These are phyloP conservation scores for Beta lomatogona DNA, from an alignment of 179 eudicot species.

Conservation along the genomic window DNA sequence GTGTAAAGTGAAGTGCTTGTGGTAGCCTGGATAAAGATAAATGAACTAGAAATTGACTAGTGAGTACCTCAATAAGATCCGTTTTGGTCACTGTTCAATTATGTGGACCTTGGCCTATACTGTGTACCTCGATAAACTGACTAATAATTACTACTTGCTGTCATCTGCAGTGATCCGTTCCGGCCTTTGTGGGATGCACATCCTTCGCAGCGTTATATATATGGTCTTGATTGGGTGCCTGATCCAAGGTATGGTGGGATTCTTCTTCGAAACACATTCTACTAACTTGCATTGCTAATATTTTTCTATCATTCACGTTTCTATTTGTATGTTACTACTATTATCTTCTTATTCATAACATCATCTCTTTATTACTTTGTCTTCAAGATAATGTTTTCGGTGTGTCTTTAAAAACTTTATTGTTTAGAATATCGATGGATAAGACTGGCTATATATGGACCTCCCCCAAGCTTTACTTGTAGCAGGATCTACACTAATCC, in stretches of 20 bases:
- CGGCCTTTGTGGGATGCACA: slow-evolving; percentile 77
- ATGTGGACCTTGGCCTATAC: not conserved
- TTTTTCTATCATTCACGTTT: not conserved
- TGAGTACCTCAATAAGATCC: too few species aligned
- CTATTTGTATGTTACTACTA: not conserved
- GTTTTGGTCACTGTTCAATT: not conserved
- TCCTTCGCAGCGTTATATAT: slow-evolving; percentile 50
- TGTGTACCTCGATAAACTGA: slow-evolving; percentile 14
- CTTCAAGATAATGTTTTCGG: not conserved
- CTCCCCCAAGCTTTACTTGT: not conserved
- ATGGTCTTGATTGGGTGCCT: slow-evolving; percentile 84
- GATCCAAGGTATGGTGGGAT: slow-evolving; percentile 69
- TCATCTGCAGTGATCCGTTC: slow-evolving; percentile 76
- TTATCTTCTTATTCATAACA: not conserved
- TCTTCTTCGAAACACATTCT: not conserved
- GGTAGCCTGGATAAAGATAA: not conserved
- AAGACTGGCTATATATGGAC: not conserved
- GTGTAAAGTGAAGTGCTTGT: not conserved
- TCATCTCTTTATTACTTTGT: not conserved
- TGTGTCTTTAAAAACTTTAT: not conserved
- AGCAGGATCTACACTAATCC: too few species aligned
- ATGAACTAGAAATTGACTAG: too few species aligned
- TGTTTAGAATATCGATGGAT: not conserved
- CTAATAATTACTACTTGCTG: slow-evolving; percentile 1
- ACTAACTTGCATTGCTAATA: not conserved